Evolutionary conservation across 1,139 yeast genomes (phyloP).

Genomic region (Maudiozyma humilis): DNA sequence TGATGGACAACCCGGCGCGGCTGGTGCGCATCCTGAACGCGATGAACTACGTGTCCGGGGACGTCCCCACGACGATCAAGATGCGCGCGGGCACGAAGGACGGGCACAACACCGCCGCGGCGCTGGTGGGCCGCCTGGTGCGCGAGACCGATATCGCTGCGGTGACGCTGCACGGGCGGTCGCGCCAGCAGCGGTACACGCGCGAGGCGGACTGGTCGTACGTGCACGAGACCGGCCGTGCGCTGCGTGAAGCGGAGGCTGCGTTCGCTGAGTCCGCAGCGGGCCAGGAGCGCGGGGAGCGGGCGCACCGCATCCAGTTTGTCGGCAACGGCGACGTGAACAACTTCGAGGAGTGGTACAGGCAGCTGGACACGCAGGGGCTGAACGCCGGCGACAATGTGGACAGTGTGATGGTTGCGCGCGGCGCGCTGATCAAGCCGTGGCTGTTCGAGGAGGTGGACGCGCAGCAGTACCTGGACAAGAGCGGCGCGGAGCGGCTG

Average conservation of each 20-base stretch:
- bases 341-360: conserved; percentile 83
- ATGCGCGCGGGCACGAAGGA: conserved; percentile 88
- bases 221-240: conserved; percentile 62
- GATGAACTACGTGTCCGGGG: conserved; percentile 84
- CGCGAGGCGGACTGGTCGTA: conserved; percentile 90
- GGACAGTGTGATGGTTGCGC: conserved; percentile 94
- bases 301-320: conserved; percentile 45
- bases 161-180: conserved; percentile 89
- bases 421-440: conserved; percentile 96
- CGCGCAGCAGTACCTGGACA: conserved; percentile 80
- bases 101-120: conserved; percentile 75
- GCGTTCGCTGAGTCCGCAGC: conserved; percentile 45
- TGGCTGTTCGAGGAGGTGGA: conserved; percentile 98
- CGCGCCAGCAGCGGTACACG: conserved; percentile 91
- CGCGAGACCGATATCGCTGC: conserved; percentile 81
- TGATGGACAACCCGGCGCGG: conserved; percentile 82
- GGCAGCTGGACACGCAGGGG: conserved; percentile 33
- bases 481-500: conserved; percentile 80
- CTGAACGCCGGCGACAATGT: conserved; percentile 53
- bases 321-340: conserved; percentile 93
- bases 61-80: conserved; percentile 84
- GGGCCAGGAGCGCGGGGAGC: conserved; percentile 40
- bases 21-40: conserved; percentile 71
- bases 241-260: conserved; percentile 48
- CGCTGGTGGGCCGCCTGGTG: conserved; percentile 60